phyloP scores from a whole-genome alignment of 495 filamentous ascomycete genomes.

The Penicillium samsonianum region DNA sequence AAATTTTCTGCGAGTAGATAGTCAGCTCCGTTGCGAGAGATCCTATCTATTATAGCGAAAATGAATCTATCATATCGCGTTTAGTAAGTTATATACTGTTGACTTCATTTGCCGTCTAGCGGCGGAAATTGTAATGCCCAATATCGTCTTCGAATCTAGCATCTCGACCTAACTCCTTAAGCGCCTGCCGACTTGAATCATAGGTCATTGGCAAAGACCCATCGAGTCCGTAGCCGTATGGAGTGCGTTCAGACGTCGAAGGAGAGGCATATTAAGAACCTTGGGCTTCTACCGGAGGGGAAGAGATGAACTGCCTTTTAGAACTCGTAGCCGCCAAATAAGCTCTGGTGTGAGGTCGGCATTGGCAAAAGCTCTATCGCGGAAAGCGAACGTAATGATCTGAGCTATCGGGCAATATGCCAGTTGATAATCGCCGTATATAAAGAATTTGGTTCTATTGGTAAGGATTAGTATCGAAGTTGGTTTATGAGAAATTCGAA shows the following conservation, averaged over 20 bases:
- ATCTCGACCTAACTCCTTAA: constrained; percentile 24
- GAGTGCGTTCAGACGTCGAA: constrained; percentile 25
- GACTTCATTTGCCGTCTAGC: constrained; percentile 36
- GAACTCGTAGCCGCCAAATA: constrained; percentile 32
- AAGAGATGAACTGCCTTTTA: constrained; percentile 24
- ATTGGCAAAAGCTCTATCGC: constrained; percentile 33
- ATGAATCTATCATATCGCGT: too few relatives aligned
- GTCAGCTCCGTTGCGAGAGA: neutral
- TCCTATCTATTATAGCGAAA: neutral
- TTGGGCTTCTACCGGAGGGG: constrained; percentile 29
- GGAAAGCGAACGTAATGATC: constrained; percentile 34
- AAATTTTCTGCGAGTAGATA: constrained; percentile 17
- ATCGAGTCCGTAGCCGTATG: constrained; percentile 30
- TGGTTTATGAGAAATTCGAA: constrained; percentile 1
- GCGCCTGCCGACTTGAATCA: constrained; percentile 19
- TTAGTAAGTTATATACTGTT: constrained; percentile 20
- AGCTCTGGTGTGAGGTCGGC: constrained; percentile 29
- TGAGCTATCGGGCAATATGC: constrained; percentile 34
- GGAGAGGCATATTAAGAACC: constrained; percentile 28
- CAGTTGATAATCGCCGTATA: constrained; percentile 35
- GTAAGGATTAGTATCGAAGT: constrained; percentile 13
- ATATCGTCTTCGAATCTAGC: constrained; percentile 36
- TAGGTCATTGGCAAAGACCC: constrained; percentile 27
- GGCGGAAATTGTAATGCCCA: constrained; percentile 35
- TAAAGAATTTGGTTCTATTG: constrained; percentile 36